phyloP scores from a whole-genome alignment of 148 eudicot genomes.

The Nepenthes gracilis region DNA sequence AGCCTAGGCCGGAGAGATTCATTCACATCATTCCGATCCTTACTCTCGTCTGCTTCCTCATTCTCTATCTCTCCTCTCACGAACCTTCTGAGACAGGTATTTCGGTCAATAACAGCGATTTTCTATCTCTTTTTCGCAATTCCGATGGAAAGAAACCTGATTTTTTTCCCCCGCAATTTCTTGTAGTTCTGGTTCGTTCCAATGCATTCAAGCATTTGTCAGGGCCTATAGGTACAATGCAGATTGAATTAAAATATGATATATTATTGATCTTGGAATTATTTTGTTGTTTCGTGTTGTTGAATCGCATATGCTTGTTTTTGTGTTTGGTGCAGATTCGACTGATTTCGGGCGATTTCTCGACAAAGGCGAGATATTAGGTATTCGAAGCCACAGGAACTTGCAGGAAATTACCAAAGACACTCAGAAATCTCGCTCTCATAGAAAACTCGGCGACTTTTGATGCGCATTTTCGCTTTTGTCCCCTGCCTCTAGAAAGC shows the following conservation, averaged over 20 bases:
- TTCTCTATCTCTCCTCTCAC: conserved; percentile 73
- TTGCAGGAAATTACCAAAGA: conserved; percentile 9
- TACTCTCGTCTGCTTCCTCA: conserved; percentile 51
- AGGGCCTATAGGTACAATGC: conserved; percentile 19
- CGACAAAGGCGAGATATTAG: conserved; percentile 10
- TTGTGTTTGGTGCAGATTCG: conserved; percentile 7
- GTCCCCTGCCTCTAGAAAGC: background rate
- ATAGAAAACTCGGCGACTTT: conserved; percentile 28
- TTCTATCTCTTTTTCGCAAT: background rate
- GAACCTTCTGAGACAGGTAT: conserved; percentile 63
- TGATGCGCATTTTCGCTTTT: conserved; percentile 3
- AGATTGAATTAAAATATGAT: background rate
- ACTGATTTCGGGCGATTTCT: conserved; percentile 7
- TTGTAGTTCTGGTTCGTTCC: conserved; percentile 18
- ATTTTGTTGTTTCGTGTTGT: background rate
- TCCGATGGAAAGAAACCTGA: background rate
- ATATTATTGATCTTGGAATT: background rate
- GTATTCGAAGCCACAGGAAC: conserved; percentile 19
- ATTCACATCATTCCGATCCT: conserved; percentile 67
- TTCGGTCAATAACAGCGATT: background rate
- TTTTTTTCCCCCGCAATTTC: background rate
- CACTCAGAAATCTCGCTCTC: conserved; percentile 10
- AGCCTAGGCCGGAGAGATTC: conserved; percentile 28
- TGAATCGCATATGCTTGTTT: background rate
- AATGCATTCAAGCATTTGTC: conserved; percentile 18